These are phyloP conservation scores for Licmophora abbreviata DNA, from an alignment of 108 stramenopile species.

Conservation along the genomic window DNA sequence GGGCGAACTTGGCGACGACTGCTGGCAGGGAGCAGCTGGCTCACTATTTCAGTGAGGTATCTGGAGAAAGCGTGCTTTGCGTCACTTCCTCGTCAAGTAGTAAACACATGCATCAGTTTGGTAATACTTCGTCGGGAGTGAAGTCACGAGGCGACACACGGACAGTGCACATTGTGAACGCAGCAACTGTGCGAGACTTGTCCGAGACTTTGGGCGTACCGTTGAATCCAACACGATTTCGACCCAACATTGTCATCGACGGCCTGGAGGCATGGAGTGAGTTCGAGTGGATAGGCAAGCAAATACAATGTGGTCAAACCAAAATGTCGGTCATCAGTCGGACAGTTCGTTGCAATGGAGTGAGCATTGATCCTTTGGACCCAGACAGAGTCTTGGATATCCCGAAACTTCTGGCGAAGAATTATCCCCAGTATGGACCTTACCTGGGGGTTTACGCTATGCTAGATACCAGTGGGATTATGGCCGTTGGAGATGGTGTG, in stretches of 20 bases:
- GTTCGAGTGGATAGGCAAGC: conserved; percentile 49
- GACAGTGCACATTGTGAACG: conserved; percentile 49
- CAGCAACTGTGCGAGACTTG: conserved; percentile 32
- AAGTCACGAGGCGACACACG: conserved; percentile 48
- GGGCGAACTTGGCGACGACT: conserved; percentile 20
- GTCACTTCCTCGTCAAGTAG: conserved; percentile 16
- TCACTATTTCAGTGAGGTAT: conserved; percentile 33
- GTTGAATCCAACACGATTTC: conserved; percentile 39
- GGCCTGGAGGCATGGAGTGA: conserved; percentile 39
- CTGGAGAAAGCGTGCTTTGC: conserved; percentile 27
- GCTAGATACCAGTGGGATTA: conserved; percentile 16
- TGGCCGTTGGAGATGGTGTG: conserved; percentile 30
- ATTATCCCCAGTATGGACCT: conserved; percentile 58
- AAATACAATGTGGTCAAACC: conserved; percentile 14
- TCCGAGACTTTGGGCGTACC: conserved; percentile 15
- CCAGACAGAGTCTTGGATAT: conserved; percentile 15
- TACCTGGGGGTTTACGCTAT: conserved; percentile 59
- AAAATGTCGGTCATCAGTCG: conserved; percentile 23
- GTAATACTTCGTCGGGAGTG: conserved; percentile 47
- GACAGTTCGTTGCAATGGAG: conserved; percentile 51
- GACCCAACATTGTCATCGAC: conserved; percentile 50
- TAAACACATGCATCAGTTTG: conserved; percentile 47
- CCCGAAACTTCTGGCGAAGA: conserved; percentile 29
- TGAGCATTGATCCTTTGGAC: conserved; percentile 44
- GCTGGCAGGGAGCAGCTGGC: conserved; percentile 31